Percentiles rank a stretch among this genome's conserved stretches.
These are phyloP conservation scores for Polygonum aviculare DNA, from an alignment of 148 eudicot genomes.

Conservation along the genomic window DNA sequence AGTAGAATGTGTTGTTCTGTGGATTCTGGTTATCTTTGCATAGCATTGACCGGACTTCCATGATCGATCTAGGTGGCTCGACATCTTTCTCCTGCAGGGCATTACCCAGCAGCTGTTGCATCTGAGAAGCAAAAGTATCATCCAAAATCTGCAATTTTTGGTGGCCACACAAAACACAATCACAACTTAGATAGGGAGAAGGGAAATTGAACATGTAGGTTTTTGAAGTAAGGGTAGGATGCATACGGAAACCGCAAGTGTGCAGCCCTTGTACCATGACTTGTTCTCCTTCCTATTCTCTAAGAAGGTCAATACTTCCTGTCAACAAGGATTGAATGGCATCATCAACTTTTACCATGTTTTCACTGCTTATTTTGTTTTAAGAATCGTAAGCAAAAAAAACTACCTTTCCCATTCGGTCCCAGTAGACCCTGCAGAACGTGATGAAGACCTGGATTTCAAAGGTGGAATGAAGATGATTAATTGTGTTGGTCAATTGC, in stretches of 20 bases:
- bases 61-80: constrained; percentile 63
- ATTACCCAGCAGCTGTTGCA: constrained; percentile 71
- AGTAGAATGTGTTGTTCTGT: constrained; percentile 50
- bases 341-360: background rate
- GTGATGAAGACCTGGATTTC: constrained; percentile 62
- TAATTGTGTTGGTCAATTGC: constrained; percentile 48
- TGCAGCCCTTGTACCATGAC: constrained; percentile 78
- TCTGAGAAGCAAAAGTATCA: constrained; percentile 32
- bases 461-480: constrained; percentile 51
- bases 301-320: constrained; percentile 76
- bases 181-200: background rate
- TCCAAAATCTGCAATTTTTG: too few species aligned
- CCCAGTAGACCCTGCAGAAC: constrained; percentile 73
- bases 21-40: constrained; percentile 48
- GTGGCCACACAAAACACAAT: too few species aligned
- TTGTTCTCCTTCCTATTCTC: constrained; percentile 73
- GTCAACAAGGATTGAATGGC: constrained; percentile 7
- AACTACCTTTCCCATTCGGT: constrained; percentile 74
- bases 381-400: background rate
- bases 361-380: background rate
- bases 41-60: constrained; percentile 65
- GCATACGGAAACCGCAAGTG: constrained; percentile 36
- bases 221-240: background rate
- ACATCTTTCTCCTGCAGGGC: constrained; percentile 66
- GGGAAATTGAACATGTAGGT: background rate